These are phyloP conservation scores for Solanum sejunctum DNA, from an alignment of 257 asterid genomes.

Conservation along the genomic window DNA sequence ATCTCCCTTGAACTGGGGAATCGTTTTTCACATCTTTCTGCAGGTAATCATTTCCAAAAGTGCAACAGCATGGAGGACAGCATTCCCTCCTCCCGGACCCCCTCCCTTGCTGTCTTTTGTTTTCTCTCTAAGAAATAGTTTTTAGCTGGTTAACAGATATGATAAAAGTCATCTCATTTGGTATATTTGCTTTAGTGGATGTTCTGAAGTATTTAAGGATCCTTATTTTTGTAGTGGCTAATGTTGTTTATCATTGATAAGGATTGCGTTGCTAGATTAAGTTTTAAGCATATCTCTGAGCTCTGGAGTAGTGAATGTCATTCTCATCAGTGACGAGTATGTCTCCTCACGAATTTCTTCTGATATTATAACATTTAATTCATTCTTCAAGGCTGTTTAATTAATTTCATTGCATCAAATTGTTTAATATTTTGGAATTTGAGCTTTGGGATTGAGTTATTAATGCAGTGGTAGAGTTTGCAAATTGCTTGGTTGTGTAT, in stretches of 20 bases:
- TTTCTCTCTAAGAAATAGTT: background rate
- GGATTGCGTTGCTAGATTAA: background rate
- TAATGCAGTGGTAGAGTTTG: background rate
- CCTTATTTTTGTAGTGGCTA: background rate
- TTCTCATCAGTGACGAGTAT: background rate
- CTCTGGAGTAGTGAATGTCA: background rate
- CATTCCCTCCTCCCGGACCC: background rate
- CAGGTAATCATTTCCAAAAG: slow-evolving; percentile 31
- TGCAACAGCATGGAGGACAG: slow-evolving; percentile 75
- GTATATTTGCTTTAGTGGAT: background rate
- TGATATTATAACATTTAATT: background rate
- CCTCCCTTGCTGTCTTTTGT: background rate
- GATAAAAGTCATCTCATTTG: background rate
- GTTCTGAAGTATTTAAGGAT: background rate
- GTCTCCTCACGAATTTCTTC: background rate
- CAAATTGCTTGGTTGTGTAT: background rate
- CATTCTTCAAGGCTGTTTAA: background rate
- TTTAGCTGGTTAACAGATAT: background rate
- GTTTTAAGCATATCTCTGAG: background rate
- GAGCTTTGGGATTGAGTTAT: background rate
- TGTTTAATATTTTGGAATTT: background rate
- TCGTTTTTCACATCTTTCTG: background rate
- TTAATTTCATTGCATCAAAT: background rate
- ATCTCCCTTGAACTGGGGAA: background rate
- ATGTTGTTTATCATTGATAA: background rate